Conservation (phyloP, 176 grass and related monocot species). For the Coix lacrymajobi region DNA sequence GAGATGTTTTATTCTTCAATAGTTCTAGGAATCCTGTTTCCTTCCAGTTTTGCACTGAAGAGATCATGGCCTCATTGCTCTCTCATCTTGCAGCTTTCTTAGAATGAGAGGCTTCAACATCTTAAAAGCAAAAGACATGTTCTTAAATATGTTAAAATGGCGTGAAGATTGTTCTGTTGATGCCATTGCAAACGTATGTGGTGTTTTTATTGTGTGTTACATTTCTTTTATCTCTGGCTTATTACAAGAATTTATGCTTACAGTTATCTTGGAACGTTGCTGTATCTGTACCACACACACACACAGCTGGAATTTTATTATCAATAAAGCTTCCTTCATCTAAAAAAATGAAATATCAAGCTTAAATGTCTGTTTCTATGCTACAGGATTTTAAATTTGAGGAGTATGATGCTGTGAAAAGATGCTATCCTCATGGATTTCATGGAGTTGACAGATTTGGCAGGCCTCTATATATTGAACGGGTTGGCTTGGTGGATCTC, state of each 20-base stretch:
- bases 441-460: slow-evolving; percentile 92
- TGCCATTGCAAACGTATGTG: slow-evolving; percentile 62
- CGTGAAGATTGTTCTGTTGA: slow-evolving; percentile 76
- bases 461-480: slow-evolving; percentile 84
- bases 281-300: background rate
- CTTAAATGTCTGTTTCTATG: slow-evolving; percentile 4
- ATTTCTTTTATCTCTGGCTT: background rate
- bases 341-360: background rate
- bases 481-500: slow-evolving; percentile 70
- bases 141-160: slow-evolving; percentile 96
- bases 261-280: background rate
- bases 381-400: slow-evolving; percentile 88
- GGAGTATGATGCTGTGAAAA: slow-evolving; percentile 77
- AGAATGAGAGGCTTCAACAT: slow-evolving; percentile 78
- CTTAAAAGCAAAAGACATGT: slow-evolving; percentile 75
- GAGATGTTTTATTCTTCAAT: slow-evolving; percentile 13
- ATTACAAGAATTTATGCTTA: background rate
- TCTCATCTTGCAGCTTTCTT: slow-evolving; percentile 61
- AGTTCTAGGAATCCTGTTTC: background rate
- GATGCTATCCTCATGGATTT: slow-evolving; percentile 86
- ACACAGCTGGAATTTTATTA: background rate
- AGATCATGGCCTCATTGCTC: slow-evolving; percentile 2
- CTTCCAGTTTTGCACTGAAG: slow-evolving; percentile 1
- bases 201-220: slow-evolving; percentile 16
- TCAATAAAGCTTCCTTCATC: background rate